phyloP scores from a whole-genome alignment of 345 rosid species.

The Citrus mangshanensis region DNA sequence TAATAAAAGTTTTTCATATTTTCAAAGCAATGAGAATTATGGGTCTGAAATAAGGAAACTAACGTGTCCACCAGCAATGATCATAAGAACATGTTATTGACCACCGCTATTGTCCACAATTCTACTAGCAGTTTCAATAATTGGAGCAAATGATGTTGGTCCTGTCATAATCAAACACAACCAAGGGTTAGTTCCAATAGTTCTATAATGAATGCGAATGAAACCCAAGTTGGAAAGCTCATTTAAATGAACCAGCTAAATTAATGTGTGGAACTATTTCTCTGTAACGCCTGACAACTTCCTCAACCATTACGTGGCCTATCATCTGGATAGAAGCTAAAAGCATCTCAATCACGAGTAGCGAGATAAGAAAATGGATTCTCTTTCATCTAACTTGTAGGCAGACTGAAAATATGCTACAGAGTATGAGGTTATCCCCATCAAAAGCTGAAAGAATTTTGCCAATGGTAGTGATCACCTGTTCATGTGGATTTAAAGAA shows the following conservation, averaged over 20 bases:
- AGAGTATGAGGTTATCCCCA: constrained; percentile 47
- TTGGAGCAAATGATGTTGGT: constrained; percentile 58
- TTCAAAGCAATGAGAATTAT: background rate
- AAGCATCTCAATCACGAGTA: constrained; percentile 51
- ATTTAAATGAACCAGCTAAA: constrained; percentile 33
- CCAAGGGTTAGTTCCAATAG: background rate
- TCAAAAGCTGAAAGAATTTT: constrained; percentile 48
- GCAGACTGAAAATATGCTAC: background rate
- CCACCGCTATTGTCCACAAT: constrained; percentile 51
- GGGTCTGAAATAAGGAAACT: background rate
- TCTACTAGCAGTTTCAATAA: constrained; percentile 41
- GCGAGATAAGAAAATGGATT: constrained; percentile 13
- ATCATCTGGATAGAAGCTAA: constrained; percentile 43
- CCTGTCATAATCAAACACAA: constrained; percentile 24
- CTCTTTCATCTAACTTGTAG: background rate
- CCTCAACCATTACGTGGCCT: constrained; percentile 42
- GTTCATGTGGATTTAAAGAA: constrained; percentile 45
- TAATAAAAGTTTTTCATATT: background rate
- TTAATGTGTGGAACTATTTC: constrained; percentile 44
- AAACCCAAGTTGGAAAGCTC: background rate
- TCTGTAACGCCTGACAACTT: constrained; percentile 42
- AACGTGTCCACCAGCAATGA: constrained; percentile 61
- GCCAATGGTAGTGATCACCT: constrained; percentile 51
- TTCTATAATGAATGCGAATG: background rate
- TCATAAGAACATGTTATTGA: constrained; percentile 55